Evolutionary conservation across 306 rosid genomes (phyloP).

Genomic region (Begonia peltatifolia): DNA sequence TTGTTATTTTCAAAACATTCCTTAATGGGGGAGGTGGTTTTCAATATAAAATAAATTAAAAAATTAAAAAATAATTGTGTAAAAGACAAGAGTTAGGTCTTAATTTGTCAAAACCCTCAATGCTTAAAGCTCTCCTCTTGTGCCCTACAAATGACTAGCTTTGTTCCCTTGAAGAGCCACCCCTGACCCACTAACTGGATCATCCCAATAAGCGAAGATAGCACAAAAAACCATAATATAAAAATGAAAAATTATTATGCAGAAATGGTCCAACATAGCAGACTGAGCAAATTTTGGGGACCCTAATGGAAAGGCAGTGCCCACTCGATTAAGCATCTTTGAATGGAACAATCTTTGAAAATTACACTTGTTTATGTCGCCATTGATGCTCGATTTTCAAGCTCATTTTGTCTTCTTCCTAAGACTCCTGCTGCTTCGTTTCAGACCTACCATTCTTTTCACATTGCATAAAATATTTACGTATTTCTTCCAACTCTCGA

Average conservation of each 20-base stretch:
- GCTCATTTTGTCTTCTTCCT: not conserved
- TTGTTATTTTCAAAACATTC: no score
- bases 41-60: not conserved
- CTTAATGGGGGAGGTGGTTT: not conserved
- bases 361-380: slow-evolving; percentile 16
- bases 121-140: slow-evolving; percentile 5
- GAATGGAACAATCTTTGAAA: slow-evolving; percentile 14
- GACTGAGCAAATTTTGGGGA: slow-evolving; percentile 19
- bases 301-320: slow-evolving; percentile 21
- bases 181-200: slow-evolving; percentile 13
- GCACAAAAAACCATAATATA: not conserved
- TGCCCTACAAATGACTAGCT: slow-evolving; percentile 25
- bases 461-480: not conserved
- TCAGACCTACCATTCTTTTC: no score
- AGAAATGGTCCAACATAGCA: slow-evolving; percentile 32
- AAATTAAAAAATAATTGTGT: not conserved
- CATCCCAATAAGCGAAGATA: slow-evolving; percentile 12
- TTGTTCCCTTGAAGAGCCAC: slow-evolving; percentile 26
- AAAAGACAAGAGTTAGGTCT: slow-evolving; percentile 7
- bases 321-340: slow-evolving; percentile 50
- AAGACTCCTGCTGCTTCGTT: no score
- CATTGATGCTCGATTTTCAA: slow-evolving; percentile 11
- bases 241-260: not conserved
- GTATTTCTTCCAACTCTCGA: not conserved
- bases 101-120: not conserved